Base-by-base conservation (phyloP, 192 early-diverging fungal species). In the Gigaspora rosea region DNA sequence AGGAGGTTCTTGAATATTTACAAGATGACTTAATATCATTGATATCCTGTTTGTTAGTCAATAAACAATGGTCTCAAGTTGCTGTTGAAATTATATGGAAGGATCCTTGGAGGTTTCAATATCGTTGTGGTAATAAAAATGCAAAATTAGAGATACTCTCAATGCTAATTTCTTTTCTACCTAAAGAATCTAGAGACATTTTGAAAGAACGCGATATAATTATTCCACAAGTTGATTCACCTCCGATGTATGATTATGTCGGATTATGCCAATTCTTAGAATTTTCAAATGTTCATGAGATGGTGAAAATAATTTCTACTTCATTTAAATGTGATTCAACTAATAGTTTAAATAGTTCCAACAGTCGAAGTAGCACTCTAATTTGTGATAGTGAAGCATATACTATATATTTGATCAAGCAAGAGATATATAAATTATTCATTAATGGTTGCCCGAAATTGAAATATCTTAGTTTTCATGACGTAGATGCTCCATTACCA, bases 401-500 rank as follows among this genome's bases (percentile, higher is more conserved):
- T 52, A 52, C 9, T 52, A 13, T 52, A 13, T 52, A 52, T 52
- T 8, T 52, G 51, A 52, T 52, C 9, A 52, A 52, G 15, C 51
- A 52, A 52, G 51, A 52, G 51, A 52, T 52, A 52, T 52, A 52
- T 15, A 52, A 52, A 15, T 13, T 52, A 15, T 52, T 13, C 15
- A 15, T 52, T 15, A 7, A 15, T 52, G 11, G 51, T 52, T 52
- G 51, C 15, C 51, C 9, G 15, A 13, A 9, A 52, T 52, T 52
- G 6, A 15, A 52, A 52, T 15, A 15, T 52, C 51, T 65, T n/a
- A 35, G 36, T 16, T 65, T 65, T 41, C 63, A 36, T 65, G 63
- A 65, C 36, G 36, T 65, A 36, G 63, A 65, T 65, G 8, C 36
- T 36, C 63, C 63, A 18, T 65, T 65, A n/a, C 63, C 63, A 36